Percentiles rank a stretch among this genome's conserved stretches.
phyloP scores from a whole-genome alignment of 176 grass and related monocot genomes.

The Bromus sterilis region DNA sequence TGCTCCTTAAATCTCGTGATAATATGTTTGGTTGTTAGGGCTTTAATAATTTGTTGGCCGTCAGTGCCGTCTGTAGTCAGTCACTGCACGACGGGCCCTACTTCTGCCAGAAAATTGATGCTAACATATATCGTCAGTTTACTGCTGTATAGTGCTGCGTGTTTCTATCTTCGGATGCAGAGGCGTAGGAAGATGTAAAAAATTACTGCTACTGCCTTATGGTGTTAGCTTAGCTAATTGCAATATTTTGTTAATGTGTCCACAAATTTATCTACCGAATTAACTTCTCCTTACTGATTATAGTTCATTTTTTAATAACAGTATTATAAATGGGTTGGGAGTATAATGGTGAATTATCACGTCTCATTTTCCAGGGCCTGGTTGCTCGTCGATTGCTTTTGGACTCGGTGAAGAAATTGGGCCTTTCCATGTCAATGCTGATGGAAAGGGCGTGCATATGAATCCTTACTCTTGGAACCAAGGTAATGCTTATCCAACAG shows the following conservation, averaged over 20 bases:
- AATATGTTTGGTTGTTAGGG: not conserved
- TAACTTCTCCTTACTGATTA: not conserved
- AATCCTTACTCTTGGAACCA: constrained; percentile 97
- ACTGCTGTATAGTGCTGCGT: too few relatives aligned
- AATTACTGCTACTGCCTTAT: not conserved
- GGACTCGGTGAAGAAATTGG: constrained; percentile 89
- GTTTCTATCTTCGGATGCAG: too few relatives aligned
- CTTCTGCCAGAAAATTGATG: too few relatives aligned
- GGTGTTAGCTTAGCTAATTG: not conserved
- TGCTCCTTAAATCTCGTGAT: not conserved
- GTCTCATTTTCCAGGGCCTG: constrained; percentile 55
- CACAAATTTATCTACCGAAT: not conserved
- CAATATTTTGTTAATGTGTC: not conserved
- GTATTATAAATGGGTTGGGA: not conserved
- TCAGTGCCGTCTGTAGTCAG: too few relatives aligned
- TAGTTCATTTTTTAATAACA: not conserved
- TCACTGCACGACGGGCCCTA: too few relatives aligned
- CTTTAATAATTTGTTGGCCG: too few relatives aligned
- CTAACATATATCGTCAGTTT: too few relatives aligned
- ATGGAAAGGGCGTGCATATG: constrained; percentile 69
- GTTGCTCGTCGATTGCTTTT: constrained; percentile 95
- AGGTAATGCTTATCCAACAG: constrained; percentile 45
- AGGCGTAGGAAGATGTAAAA: too few relatives aligned
- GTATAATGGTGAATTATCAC: not conserved
- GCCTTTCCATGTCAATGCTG: constrained; percentile 88